Evolutionary conservation across 2,329 filamentous ascomycete genomes (phyloP).

Genomic region (Epichloe gansuensis): DNA sequence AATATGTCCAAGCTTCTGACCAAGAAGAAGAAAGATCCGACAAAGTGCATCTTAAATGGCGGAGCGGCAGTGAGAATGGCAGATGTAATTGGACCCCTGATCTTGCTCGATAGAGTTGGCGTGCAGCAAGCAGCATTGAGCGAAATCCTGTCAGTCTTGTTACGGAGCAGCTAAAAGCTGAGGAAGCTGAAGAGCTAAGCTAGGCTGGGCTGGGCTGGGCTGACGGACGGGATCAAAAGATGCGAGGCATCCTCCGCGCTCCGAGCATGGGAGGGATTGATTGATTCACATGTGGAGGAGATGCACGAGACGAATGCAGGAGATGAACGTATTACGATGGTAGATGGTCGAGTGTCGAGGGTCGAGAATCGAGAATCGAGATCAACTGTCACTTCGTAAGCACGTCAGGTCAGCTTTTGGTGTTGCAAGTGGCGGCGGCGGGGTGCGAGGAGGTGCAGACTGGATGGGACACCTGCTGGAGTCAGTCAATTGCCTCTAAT

Average conservation of each 20-base stretch:
- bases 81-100: not conserved
- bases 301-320: not conserved
- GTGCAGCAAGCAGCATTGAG: not conserved
- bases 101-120: not conserved
- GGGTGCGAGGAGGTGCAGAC: not conserved
- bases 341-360: not conserved
- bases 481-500: no score
- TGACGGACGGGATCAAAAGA: not conserved
- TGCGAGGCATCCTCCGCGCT: constrained; percentile 3
- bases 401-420: not conserved
- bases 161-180: not conserved
- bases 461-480: no score
- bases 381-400: not conserved
- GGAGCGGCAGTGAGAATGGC: not conserved
- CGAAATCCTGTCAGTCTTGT: no score
- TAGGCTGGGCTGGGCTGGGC: not conserved
- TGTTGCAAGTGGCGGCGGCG: not conserved
- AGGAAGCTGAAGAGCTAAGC: not conserved
- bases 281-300: not conserved
- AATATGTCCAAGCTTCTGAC: not conserved
- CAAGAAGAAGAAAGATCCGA: not conserved
- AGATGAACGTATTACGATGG: not conserved
- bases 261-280: not conserved
- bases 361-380: not conserved
- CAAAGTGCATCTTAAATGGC: not conserved